phyloP scores from a whole-genome alignment of 495 filamentous ascomycete species.

The Ascodesmis nigricans region DNA sequence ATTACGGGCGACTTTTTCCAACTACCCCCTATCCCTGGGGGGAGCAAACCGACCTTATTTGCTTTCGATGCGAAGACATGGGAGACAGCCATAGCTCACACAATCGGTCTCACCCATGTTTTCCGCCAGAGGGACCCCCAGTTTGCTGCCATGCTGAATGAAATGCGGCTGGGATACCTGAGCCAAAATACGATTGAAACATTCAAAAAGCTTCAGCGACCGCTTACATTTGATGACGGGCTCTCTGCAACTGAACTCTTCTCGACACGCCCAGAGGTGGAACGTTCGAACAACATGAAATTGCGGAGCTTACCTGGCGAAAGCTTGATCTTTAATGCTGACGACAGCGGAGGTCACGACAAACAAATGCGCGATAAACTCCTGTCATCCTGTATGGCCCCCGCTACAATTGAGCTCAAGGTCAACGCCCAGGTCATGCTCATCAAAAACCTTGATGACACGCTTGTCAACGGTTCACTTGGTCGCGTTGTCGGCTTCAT shows the following conservation, averaged over 20 bases:
- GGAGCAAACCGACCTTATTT: slow-evolving; percentile 53
- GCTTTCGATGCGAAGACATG: slow-evolving; percentile 80
- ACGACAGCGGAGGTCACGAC: slow-evolving; percentile 55
- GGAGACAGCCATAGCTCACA: slow-evolving; percentile 82
- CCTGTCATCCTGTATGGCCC: slow-evolving; percentile 80
- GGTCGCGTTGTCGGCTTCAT: slow-evolving; percentile 73
- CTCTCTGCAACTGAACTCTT: slow-evolving; percentile 89
- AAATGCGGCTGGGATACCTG: slow-evolving; percentile 79
- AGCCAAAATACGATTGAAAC: slow-evolving; percentile 41
- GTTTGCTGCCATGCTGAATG: slow-evolving; percentile 88
- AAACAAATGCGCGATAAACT: slow-evolving; percentile 46
- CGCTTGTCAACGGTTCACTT: slow-evolving; percentile 79
- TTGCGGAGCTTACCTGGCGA: slow-evolving; percentile 52
- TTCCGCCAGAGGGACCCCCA: slow-evolving; percentile 92
- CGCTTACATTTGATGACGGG: slow-evolving; percentile 47
- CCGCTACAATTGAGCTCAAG: slow-evolving; percentile 52
- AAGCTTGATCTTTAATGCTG: slow-evolving; percentile 40
- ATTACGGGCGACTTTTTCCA: slow-evolving; percentile 98
- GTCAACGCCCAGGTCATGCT: slow-evolving; percentile 93
- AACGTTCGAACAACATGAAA: slow-evolving; percentile 54
- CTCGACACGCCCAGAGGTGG: slow-evolving; percentile 75
- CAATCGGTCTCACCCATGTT: slow-evolving; percentile 82
- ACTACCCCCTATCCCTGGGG: slow-evolving; percentile 76
- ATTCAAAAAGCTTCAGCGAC: slow-evolving; percentile 49
- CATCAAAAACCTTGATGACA: slow-evolving; percentile 97